These are phyloP conservation scores for Erodium moschatum DNA, from an alignment of 441 rosid genomes.

Conservation along the genomic window DNA sequence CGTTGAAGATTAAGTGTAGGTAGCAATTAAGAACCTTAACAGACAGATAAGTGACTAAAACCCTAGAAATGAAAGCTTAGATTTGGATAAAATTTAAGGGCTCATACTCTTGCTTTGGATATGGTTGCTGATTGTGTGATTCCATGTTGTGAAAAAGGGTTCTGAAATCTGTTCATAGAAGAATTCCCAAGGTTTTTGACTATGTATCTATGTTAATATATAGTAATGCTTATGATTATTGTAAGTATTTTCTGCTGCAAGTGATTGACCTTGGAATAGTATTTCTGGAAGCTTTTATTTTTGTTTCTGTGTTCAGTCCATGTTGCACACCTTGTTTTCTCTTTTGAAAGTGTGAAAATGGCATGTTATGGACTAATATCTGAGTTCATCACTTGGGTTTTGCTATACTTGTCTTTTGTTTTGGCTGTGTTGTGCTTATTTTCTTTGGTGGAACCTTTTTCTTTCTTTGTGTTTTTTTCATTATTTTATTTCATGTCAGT, in stretches of 20 bases:
- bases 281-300: not conserved
- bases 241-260: not conserved
- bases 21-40: conserved; percentile 16
- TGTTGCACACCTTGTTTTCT: not conserved
- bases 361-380: not conserved
- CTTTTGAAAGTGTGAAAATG: not conserved
- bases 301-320: too few species aligned
- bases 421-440: conserved; percentile 3
- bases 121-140: not conserved
- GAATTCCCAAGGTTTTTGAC: too few species aligned
- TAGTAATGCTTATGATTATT: not conserved
- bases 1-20: conserved; percentile 19
- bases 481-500: conserved; percentile 1
- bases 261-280: not conserved
- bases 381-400: conserved; percentile 2
- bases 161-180: not conserved
- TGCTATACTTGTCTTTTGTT: not conserved
- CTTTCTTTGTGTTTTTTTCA: conserved; percentile 14
- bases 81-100: too few species aligned
- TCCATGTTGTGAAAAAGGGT: not conserved
- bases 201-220: not conserved
- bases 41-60: conserved; percentile 25
- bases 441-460: conserved; percentile 14
- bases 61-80: conserved; percentile 50
- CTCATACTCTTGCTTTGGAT: conserved; percentile 15